phyloP scores from a whole-genome alignment of 768 basidiomycete species.

The Calocera cornea region DNA sequence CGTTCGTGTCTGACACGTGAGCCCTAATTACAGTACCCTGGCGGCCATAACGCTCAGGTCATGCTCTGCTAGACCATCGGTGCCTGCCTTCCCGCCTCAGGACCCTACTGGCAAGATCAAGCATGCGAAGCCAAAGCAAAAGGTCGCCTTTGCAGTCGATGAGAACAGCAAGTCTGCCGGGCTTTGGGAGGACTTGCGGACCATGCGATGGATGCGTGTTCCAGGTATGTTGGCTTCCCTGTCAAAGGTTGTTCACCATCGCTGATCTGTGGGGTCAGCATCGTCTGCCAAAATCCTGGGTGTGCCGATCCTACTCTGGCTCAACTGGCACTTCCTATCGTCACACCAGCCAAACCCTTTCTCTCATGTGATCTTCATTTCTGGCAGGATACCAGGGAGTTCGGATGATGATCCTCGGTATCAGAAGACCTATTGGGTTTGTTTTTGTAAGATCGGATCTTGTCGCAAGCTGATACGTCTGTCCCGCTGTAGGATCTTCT shows the following conservation, averaged over 20 bases:
- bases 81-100: neutral
- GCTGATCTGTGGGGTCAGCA: constrained; percentile 25
- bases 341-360: constrained; percentile 57
- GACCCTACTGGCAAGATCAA: neutral
- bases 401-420: constrained; percentile 46
- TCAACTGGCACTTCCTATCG: constrained; percentile 49
- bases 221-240: constrained; percentile 38
- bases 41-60: constrained; percentile 38
- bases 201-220: constrained; percentile 56
- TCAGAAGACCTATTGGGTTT: constrained; percentile 43
- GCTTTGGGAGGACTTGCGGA: constrained; percentile 39
- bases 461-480: neutral
- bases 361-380: constrained; percentile 52
- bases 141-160: neutral
- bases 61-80: neutral
- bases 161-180: constrained; percentile 23
- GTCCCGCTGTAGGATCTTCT: constrained; percentile 39
- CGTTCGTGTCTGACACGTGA: constrained; percentile 53
- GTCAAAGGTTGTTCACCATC: neutral
- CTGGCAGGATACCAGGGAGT: constrained; percentile 43
- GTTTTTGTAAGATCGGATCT: constrained; percentile 5
- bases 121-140: constrained; percentile 5
- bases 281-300: constrained; percentile 55
- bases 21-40: constrained; percentile 24
- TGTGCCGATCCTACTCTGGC: constrained; percentile 44